A percentile compares a stretch with the other conserved stretches of the same genome.
phyloP scores from a whole-genome alignment of 1,284 basidiomycete genomes.

The Leccinum subspadiceum region DNA sequence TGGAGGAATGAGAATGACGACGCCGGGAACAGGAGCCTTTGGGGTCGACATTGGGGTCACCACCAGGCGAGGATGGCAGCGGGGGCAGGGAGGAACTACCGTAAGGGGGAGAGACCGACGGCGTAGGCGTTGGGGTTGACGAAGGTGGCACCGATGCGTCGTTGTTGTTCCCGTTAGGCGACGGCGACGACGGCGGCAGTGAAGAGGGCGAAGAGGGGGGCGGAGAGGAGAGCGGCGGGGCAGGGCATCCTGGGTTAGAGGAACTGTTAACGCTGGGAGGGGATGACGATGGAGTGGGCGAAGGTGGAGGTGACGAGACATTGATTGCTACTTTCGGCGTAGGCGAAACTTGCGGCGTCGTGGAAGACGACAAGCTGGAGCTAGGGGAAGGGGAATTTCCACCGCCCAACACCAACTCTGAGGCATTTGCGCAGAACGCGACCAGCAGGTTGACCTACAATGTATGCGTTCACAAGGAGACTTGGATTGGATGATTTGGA shows the following conservation, averaged over 20 bases:
- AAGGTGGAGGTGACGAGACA: not conserved
- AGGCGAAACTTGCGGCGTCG: not conserved
- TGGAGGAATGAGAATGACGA: slow-evolving; percentile 3
- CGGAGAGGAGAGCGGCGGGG: not conserved
- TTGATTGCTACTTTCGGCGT: not conserved
- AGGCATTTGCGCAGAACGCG: slow-evolving; percentile 26
- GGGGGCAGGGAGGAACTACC: not conserved
- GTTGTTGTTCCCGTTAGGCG: not conserved
- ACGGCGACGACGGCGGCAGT: not conserved
- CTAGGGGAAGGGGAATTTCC: not conserved
- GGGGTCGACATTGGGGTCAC: not conserved
- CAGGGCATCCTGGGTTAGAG: not conserved
- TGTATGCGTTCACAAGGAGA: not conserved
- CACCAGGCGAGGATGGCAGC: not conserved
- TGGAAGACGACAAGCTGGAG: not conserved
- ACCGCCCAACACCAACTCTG: slow-evolving; percentile 12
- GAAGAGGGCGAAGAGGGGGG: not conserved
- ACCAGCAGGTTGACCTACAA: slow-evolving; percentile 28
- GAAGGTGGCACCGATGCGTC: not conserved
- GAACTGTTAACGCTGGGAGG: not conserved
- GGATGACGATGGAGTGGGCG: not conserved
- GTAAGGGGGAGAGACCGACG: not conserved
- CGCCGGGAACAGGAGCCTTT: not conserved
- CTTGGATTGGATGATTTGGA: not conserved
- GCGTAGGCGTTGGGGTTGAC: not conserved